phyloP scores from a whole-genome alignment of 2,329 filamentous ascomycete genomes.

The Trichoderma atroviride region DNA sequence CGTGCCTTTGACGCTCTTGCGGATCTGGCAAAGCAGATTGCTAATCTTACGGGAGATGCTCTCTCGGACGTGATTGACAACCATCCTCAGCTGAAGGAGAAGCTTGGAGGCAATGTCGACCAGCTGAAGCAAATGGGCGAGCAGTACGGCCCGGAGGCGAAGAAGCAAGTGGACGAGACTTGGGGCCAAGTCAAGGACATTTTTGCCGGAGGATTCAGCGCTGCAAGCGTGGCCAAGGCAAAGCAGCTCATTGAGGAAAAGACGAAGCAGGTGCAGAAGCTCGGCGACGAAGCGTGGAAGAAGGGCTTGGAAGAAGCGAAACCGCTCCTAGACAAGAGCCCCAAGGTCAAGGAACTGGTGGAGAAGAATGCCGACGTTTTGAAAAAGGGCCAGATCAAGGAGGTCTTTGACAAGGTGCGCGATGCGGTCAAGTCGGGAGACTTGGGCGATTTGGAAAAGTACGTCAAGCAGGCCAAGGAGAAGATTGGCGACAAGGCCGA shows the following conservation, averaged over 20 bases:
- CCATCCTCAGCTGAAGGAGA: conserved; percentile 72
- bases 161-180: conserved; percentile 74
- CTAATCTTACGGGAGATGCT: conserved; percentile 64
- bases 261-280: conserved; percentile 64
- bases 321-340: conserved; percentile 74
- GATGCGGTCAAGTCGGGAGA: conserved; percentile 64
- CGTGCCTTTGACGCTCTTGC: conserved; percentile 65
- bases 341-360: conserved; percentile 71
- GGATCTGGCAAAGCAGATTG: conserved; percentile 62
- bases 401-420: conserved; percentile 66
- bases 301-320: conserved; percentile 72
- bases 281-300: conserved; percentile 72
- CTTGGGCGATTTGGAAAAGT: conserved; percentile 47
- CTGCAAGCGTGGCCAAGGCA: conserved; percentile 55
- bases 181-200: conserved; percentile 69
- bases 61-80: conserved; percentile 69
- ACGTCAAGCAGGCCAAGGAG: conserved; percentile 38
- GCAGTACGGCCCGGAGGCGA: conserved; percentile 72
- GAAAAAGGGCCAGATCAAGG: conserved; percentile 66
- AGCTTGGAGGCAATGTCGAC: conserved; percentile 68
- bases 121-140: conserved; percentile 71
- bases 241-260: conserved; percentile 70
- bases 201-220: conserved; percentile 61
- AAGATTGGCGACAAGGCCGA: conserved; percentile 52
- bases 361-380: conserved; percentile 70